Percentiles rank a stretch among this genome's conserved stretches.
phyloP scores from a whole-genome alignment of 2,329 filamentous ascomycete species.

The Phyllosticta citriasiana region DNA sequence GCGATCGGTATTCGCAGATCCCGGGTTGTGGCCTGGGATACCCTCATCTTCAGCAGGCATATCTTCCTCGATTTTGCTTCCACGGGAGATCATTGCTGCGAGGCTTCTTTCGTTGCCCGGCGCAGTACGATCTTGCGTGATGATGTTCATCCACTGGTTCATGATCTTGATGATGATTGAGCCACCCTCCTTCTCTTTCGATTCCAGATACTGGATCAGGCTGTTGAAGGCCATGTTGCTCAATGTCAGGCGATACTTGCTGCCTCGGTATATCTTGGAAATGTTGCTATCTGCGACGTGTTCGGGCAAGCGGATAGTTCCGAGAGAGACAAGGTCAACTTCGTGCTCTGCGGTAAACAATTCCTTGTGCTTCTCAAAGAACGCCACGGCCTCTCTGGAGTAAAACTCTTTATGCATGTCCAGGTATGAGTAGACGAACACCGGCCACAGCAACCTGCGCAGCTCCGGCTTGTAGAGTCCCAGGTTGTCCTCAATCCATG shows the following conservation, averaged over 20 bases:
- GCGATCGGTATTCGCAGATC: slow-evolving; percentile 50
- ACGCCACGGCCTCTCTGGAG: slow-evolving; percentile 59
- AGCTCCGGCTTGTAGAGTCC: slow-evolving; percentile 96
- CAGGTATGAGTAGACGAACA: slow-evolving; percentile 89
- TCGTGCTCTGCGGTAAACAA: slow-evolving; percentile 67
- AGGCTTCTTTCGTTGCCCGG: slow-evolving; percentile 50
- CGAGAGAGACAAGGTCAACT: slow-evolving; percentile 70
- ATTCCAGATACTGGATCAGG: slow-evolving; percentile 79
- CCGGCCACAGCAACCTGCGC: slow-evolving; percentile 77
- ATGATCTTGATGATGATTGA: slow-evolving; percentile 68
- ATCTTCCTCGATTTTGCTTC: slow-evolving; percentile 43
- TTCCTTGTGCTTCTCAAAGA: slow-evolving; percentile 59
- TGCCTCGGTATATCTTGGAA: slow-evolving; percentile 72
- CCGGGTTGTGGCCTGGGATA: slow-evolving; percentile 57
- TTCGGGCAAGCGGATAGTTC: slow-evolving; percentile 61
- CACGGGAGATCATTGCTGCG: slow-evolving; percentile 47
- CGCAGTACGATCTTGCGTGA: slow-evolving; percentile 47
- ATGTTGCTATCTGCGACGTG: slow-evolving; percentile 68
- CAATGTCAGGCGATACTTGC: slow-evolving; percentile 84
- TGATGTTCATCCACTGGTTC: slow-evolving; percentile 48
- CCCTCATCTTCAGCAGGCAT: slow-evolving; percentile 58
- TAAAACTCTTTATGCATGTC: slow-evolving; percentile 66
- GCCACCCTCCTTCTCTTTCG: slow-evolving; percentile 73
- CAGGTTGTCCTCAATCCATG: slow-evolving; percentile 84
- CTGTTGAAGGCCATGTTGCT: slow-evolving; percentile 75